Conservation (phyloP, 768 basidiomycete genomes). For the Lentinula raphanica region DNA sequence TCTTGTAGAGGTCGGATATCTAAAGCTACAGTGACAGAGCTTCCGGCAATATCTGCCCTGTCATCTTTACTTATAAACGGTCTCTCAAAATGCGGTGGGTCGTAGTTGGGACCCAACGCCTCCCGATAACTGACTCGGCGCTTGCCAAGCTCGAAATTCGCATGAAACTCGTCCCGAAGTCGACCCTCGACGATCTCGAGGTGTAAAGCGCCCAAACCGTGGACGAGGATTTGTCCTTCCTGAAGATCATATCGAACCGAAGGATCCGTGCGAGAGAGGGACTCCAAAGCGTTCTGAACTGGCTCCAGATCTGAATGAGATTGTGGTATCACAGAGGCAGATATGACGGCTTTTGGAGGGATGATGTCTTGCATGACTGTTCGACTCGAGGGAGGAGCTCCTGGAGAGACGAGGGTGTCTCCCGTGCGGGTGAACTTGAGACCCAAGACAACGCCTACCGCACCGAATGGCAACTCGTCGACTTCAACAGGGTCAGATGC, state of each 20-base stretch:
- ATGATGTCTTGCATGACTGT: constrained; percentile 56
- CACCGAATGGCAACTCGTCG: constrained; percentile 72
- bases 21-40: constrained; percentile 48
- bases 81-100: constrained; percentile 4
- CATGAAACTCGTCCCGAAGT: constrained; percentile 75
- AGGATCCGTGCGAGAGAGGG: constrained; percentile 83
- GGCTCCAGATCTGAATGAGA: constrained; percentile 75
- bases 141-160: constrained; percentile 67
- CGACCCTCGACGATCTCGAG: constrained; percentile 87
- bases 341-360: constrained; percentile 81
- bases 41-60: constrained; percentile 62
- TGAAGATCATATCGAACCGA: constrained; percentile 75
- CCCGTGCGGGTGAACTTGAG: constrained; percentile 82
- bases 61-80: constrained; percentile 40
- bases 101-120: constrained; percentile 31
- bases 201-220: constrained; percentile 81
- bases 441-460: constrained; percentile 80
- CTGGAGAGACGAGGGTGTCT: constrained; percentile 67
- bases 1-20: constrained; percentile 48
- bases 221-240: constrained; percentile 79
- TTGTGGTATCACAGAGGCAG: constrained; percentile 74
- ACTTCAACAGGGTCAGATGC: constrained; percentile 75
- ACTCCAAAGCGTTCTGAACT: constrained; percentile 68
- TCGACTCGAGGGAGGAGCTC: constrained; percentile 31
- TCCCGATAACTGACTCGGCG: constrained; percentile 83